Conservation (phyloP, 805 yeast species). For the Ogataea polymorpha region DNA sequence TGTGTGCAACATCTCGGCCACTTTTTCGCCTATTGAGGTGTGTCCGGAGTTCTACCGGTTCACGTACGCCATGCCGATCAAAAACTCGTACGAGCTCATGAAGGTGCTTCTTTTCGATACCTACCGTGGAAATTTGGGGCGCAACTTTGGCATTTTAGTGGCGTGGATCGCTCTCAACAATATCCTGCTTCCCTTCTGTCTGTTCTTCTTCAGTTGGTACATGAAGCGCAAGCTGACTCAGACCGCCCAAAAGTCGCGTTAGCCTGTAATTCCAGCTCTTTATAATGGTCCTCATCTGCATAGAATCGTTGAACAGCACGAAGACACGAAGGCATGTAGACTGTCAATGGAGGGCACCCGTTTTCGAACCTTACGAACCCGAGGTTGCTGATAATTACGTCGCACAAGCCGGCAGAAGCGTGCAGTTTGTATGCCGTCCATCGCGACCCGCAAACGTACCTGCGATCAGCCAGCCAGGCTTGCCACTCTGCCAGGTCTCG, state of each 20-base stretch:
- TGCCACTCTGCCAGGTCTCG: neutral
- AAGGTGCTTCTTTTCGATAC: slow-evolving; percentile 58
- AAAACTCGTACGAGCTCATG: slow-evolving; percentile 59
- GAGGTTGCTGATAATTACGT: slow-evolving; percentile 16
- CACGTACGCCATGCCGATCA: slow-evolving; percentile 69
- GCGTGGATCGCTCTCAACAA: slow-evolving; percentile 60
- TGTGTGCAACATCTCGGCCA: slow-evolving; percentile 62
- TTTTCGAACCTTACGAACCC: slow-evolving; percentile 15
- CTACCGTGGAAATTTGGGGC: slow-evolving; percentile 54
- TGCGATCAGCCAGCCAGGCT: neutral
- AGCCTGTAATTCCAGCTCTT: neutral
- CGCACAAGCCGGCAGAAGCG: slow-evolving; percentile 4
- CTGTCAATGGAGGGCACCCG: slow-evolving; percentile 6
- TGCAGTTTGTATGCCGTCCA: neutral
- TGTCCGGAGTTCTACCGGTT: slow-evolving; percentile 55
- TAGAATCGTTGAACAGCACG: neutral
- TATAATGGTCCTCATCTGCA: neutral
- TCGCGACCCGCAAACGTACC: neutral
- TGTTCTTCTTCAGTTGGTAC: slow-evolving; percentile 40
- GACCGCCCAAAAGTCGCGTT: neutral
- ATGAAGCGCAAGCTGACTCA: slow-evolving; percentile 23
- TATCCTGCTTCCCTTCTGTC: slow-evolving; percentile 40
- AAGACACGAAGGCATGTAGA: slow-evolving; percentile 11
- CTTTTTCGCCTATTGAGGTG: slow-evolving; percentile 63
- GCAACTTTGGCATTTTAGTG: slow-evolving; percentile 55